Evolutionary conservation across 2,329 filamentous ascomycete genomes (phyloP), one percentile per base, ranked within the genome.

Genomic region (Neofusicoccum parvum): DNA sequence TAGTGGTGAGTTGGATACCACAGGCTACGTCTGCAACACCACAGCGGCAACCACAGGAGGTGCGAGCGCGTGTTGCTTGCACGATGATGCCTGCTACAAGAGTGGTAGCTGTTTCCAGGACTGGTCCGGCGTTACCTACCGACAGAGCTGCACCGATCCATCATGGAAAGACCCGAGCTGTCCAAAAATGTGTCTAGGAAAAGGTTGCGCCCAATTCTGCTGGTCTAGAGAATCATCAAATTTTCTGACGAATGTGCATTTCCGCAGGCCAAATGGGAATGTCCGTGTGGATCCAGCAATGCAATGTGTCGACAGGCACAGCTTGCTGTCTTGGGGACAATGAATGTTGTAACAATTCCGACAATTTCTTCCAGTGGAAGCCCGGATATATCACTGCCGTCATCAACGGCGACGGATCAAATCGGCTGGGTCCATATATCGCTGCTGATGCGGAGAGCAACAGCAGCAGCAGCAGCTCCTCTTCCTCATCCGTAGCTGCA

Each of bases 361-460:
- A 17, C 46, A 62, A 51, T 15, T 50, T 32, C 5, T 65, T 65
- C 64, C 15, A 39, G 27, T 65, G 64, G 64, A 60, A 20, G 46
- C 64, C 64, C 11, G 53, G 64, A 15, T 65, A 62, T n/a, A 62
- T 65, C 45, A 36, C 48, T 11, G 54, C 64, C 14, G 64, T 65
- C 32, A 62, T 62, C 14, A 65, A 62, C 17, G 46, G 54, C 27
- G 54, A 65, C 10, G 64, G 54, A 15, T 60, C 64, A 10, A 62
- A 65, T 27, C 41, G 45, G 17, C 34, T 65, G 11, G n/a, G 43
- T n/a, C 54, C 64, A n/a, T 65, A 62, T 17, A 48, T 65, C 6
- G 43, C 34, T 3, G 53, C 23, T 12, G 39, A 50, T 17, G 64
- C 17, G 4, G 36, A 34, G 3, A 46, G 56, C 41, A 60, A 14